Evolutionary conservation across 768 basidiomycete species (phyloP).

Genomic region (Lyophyllum atratum): DNA sequence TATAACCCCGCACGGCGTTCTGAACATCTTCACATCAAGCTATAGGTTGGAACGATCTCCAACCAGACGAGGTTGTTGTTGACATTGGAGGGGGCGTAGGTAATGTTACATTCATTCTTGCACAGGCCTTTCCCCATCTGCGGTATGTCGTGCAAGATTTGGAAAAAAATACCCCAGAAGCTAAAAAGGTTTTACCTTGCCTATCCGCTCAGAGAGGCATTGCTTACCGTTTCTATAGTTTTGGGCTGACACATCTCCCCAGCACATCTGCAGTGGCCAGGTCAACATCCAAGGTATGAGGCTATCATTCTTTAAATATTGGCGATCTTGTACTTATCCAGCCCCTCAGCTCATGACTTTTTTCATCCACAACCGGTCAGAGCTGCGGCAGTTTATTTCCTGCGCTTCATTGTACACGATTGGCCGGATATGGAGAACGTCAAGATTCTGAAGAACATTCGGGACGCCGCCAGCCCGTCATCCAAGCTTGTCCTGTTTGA

Average conservation of each 20-base stretch:
- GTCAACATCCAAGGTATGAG: too few species aligned
- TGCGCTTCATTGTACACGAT: constrained; percentile 7
- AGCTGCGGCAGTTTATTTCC: constrained; percentile 7
- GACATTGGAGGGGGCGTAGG: constrained; percentile 11
- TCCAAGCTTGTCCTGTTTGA: constrained; percentile 8
- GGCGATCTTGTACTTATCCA: too few species aligned
- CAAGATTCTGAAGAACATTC: constrained; percentile 5
- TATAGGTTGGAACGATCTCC: background rate
- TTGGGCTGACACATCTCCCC: constrained; percentile 3
- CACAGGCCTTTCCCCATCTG: constrained; percentile 1
- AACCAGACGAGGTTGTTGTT: background rate
- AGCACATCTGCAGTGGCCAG: background rate
- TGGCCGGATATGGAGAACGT: background rate
- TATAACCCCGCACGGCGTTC: background rate
- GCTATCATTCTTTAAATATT: too few species aligned
- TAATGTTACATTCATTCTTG: background rate
- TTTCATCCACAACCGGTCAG: constrained; percentile 11
- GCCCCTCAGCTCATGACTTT: constrained; percentile 6
- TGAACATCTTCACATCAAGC: background rate
- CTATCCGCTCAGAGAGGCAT: background rate
- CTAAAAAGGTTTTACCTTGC: background rate
- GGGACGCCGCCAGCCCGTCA: constrained; percentile 1
- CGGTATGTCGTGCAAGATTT: constrained; percentile 9
- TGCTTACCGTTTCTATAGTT: background rate
- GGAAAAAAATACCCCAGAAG: background rate